These are phyloP conservation scores for Benincasa hispida DNA, from an alignment of 306 rosid species.

Conservation along the genomic window DNA sequence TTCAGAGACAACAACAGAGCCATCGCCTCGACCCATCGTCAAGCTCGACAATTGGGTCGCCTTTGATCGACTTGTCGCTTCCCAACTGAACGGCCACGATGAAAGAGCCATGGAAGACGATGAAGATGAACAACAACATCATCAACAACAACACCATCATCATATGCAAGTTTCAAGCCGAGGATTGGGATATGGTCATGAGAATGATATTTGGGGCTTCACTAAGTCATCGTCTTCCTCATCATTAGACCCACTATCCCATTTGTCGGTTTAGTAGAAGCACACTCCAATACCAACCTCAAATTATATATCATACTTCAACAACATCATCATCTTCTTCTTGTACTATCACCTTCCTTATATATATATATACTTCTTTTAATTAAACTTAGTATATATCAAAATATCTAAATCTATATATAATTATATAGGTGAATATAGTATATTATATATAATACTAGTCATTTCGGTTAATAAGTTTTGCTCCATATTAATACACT, in stretches of 20 bases:
- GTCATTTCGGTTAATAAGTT: too few relatives aligned
- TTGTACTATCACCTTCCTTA: neutral
- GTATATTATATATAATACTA: too few relatives aligned
- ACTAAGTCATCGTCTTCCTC: constrained; percentile 25
- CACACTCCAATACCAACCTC: constrained; percentile 2
- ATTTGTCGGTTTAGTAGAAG: constrained; percentile 36
- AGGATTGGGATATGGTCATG: constrained; percentile 15
- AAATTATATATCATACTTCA: neutral
- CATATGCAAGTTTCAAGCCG: constrained; percentile 22
- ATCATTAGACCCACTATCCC: constrained; percentile 42
- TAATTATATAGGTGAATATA: too few relatives aligned
- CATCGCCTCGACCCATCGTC: neutral
- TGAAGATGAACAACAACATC: neutral
- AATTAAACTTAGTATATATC: neutral
- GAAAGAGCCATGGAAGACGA: neutral
- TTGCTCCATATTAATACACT: neutral
- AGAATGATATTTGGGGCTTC: constrained; percentile 33
- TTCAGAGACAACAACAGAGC: constrained; percentile 12
- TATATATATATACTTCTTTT: neutral
- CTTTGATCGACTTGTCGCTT: constrained; percentile 39
- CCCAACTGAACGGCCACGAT: constrained; percentile 42
- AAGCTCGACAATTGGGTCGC: constrained; percentile 32
- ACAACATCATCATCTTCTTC: neutral
- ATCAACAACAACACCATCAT: neutral
- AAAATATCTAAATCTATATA: neutral